These are phyloP conservation scores for Gossypium laxum DNA, from an alignment of 441 rosid species.

Conservation along the genomic window DNA sequence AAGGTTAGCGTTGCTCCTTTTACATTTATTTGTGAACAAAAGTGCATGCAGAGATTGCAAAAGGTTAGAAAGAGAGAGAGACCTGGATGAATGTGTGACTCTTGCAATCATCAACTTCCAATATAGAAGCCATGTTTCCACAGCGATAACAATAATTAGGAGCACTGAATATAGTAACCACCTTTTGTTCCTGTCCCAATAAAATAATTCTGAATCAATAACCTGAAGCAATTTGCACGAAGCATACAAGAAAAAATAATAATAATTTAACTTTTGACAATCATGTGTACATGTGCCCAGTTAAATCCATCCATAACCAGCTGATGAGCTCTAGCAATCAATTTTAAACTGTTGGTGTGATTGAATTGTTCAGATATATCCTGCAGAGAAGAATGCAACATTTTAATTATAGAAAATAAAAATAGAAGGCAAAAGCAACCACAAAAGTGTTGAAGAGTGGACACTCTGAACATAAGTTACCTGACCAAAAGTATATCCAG, in stretches of 20 bases:
- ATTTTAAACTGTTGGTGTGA: slow-evolving; percentile 49
- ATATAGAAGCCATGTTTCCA: slow-evolving; percentile 69
- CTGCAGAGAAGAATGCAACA: slow-evolving; percentile 25
- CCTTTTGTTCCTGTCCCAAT: slow-evolving; percentile 56
- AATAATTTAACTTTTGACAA: neutral
- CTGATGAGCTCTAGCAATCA: slow-evolving; percentile 74
- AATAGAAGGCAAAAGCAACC: neutral
- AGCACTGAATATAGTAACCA: slow-evolving; percentile 64
- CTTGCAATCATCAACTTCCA: slow-evolving; percentile 64
- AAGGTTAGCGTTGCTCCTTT: neutral
- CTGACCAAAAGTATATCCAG: slow-evolving; percentile 72
- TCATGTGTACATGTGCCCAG: slow-evolving; percentile 56
- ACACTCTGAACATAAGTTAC: slow-evolving; percentile 20
- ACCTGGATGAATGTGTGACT: slow-evolving; percentile 63
- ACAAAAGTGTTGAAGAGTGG: neutral
- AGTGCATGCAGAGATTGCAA: neutral
- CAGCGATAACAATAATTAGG: slow-evolving; percentile 65
- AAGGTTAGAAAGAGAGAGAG: neutral
- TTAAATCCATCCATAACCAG: slow-evolving; percentile 74
- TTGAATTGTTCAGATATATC: slow-evolving; percentile 72
- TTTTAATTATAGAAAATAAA: neutral
- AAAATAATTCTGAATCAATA: slow-evolving; percentile 7
- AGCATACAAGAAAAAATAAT: slow-evolving; percentile 10
- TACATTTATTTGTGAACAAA: neutral
- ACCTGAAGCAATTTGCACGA: neutral